A percentile compares a stretch with the other conserved stretches of the same genome.
phyloP scores from a whole-genome alignment of 2,329 filamentous ascomycete genomes.

The Plenodomus tracheiphilus region DNA sequence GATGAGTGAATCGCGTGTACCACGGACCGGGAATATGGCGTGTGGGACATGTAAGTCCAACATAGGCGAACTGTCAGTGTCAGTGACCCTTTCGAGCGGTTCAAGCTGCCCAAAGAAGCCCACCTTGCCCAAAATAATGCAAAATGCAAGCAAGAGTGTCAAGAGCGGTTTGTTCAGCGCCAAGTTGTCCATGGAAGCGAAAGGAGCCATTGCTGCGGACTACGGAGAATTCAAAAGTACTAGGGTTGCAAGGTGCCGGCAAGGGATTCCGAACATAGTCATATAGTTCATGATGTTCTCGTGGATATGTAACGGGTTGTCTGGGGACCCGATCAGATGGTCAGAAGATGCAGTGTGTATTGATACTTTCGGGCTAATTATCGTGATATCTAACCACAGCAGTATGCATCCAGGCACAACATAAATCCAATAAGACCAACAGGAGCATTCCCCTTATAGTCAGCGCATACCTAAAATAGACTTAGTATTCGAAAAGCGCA shows the following conservation, averaged over 20 bases:
- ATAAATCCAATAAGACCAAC: neutral
- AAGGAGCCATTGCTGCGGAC: neutral
- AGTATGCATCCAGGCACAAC: neutral
- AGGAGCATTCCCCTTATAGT: too few species aligned
- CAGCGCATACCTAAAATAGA: neutral
- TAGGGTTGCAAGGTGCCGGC: neutral
- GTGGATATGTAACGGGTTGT: neutral
- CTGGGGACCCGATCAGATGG: neutral
- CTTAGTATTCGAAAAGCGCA: neutral
- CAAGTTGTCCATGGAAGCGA: neutral
- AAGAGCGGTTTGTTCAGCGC: neutral
- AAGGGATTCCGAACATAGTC: neutral
- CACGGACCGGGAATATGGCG: conserved; percentile 34
- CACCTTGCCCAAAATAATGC: neutral
- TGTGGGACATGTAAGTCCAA: conserved; percentile 31
- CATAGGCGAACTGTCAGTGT: conserved; percentile 20
- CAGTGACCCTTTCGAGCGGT: neutral
- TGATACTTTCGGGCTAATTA: neutral
- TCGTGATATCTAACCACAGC: neutral
- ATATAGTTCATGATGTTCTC: neutral
- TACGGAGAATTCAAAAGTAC: neutral
- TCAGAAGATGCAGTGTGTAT: neutral
- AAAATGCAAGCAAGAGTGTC: neutral
- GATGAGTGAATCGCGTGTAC: conserved; percentile 39
- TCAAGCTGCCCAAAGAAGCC: neutral